Evolutionary conservation across 805 yeast species (phyloP).

Genomic region (Barnettozyma sucrosica): DNA sequence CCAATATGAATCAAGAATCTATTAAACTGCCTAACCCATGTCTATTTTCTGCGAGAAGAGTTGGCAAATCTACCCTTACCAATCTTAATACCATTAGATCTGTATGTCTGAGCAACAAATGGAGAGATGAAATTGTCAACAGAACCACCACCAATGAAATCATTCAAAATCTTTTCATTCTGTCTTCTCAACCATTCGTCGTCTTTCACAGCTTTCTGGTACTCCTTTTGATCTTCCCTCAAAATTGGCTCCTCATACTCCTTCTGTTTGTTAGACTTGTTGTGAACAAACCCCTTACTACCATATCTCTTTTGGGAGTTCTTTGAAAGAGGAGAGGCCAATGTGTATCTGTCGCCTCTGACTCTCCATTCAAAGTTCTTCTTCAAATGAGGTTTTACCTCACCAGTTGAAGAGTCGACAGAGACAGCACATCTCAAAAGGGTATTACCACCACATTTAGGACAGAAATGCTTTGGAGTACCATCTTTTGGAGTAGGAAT

Average conservation of each 20-base stretch:
- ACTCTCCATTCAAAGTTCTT: conserved; percentile 90
- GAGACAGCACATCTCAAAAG: conserved; percentile 86
- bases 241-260: conserved; percentile 49
- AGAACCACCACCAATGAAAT: conserved; percentile 93
- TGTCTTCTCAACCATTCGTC: conserved; percentile 83
- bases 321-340: conserved; percentile 85
- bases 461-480: conserved; percentile 81
- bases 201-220: conserved; percentile 77
- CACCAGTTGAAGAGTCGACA: conserved; percentile 72
- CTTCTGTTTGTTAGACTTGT: conserved; percentile 49
- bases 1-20: not conserved
- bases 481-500: conserved; percentile 75
- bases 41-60: conserved; percentile 39
- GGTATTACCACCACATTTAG: conserved; percentile 93
- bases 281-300: conserved; percentile 74
- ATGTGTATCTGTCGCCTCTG: conserved; percentile 74
- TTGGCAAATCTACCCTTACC: conserved; percentile 83
- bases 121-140: conserved; percentile 87
- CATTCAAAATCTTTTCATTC: conserved; percentile 77
- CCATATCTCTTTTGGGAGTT: conserved; percentile 67
- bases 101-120: conserved; percentile 61
- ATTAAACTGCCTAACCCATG: not conserved
- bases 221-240: conserved; percentile 93
- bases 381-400: conserved; percentile 81
- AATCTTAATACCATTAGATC: conserved; percentile 66